Percentiles rank a stretch among this genome's conserved stretches.
Evolutionary conservation across 2,329 filamentous ascomycete species (phyloP).

Genomic region (Ophiostoma perfectum): DNA sequence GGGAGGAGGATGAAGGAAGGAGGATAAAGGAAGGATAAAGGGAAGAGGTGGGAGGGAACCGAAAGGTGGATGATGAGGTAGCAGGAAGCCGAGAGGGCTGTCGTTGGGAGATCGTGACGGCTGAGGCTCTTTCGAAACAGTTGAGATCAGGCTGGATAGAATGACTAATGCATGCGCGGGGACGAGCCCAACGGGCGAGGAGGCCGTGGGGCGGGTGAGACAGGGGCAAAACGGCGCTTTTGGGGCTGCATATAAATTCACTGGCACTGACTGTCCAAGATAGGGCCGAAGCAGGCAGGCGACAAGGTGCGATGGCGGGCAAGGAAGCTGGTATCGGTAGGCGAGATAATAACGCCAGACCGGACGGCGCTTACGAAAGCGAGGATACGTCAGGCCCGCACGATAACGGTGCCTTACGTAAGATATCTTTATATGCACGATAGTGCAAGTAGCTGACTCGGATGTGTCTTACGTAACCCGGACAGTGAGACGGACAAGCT

Average conservation of each 20-base stretch:
- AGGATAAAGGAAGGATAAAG: neutral
- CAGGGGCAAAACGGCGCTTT: neutral
- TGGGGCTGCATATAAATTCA: neutral
- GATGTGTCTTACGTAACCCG: too few species aligned
- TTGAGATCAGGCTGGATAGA: neutral
- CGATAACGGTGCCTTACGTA: conserved; percentile 14
- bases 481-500: too few species aligned
- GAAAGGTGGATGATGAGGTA: neutral
- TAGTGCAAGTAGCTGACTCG: neutral
- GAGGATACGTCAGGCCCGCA: conserved; percentile 13
- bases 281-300: neutral
- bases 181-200: neutral
- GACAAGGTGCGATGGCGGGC: neutral
- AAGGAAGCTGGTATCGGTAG: neutral
- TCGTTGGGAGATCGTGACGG: neutral
- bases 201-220: conserved; percentile 1
- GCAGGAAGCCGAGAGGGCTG: neutral
- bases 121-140: conserved; percentile 3
- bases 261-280: too few species aligned
- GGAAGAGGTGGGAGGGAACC: neutral
- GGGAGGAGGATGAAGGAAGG: too few species aligned
- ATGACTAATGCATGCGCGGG: conserved; percentile 4
- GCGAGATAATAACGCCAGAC: conserved; percentile 12
- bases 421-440: neutral
- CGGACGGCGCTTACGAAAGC: conserved; percentile 17